These are phyloP conservation scores for Tubosaeta sp. DNA, from an alignment of 768 basidiomycete genomes.

Conservation along the genomic window DNA sequence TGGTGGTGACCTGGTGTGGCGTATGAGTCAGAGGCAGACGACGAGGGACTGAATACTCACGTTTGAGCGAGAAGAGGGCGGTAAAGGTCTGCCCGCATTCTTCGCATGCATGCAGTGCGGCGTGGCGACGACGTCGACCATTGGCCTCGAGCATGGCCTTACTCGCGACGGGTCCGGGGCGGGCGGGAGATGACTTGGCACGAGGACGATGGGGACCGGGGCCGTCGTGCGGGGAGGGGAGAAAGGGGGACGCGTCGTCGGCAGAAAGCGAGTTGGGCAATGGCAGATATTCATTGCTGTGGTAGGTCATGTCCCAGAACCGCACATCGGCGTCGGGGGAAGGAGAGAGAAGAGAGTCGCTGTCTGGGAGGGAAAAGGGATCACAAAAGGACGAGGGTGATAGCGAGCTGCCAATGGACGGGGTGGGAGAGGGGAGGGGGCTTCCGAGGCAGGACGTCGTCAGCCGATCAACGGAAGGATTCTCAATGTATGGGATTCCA, in stretches of 20 bases:
- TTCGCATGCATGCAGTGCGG: slow-evolving; percentile 14
- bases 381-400: slow-evolving; percentile 20
- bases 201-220: slow-evolving; percentile 14
- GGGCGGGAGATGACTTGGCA: slow-evolving; percentile 12
- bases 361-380: slow-evolving; percentile 14
- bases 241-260: slow-evolving; percentile 1
- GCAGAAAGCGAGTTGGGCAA: background rate
- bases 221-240: background rate
- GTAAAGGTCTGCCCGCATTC: slow-evolving; percentile 27
- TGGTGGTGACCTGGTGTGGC: slow-evolving; percentile 24
- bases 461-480: slow-evolving; percentile 1
- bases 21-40: background rate
- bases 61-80: slow-evolving; percentile 30
- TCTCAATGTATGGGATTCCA: slow-evolving; percentile 16
- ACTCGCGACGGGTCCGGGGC: slow-evolving; percentile 23
- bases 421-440: slow-evolving; percentile 22
- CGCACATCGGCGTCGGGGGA: slow-evolving; percentile 15
- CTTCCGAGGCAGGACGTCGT: slow-evolving; percentile 11
- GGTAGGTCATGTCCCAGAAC: slow-evolving; percentile 4
- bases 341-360: slow-evolving; percentile 14
- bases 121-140: slow-evolving; percentile 28
- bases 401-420: slow-evolving; percentile 20
- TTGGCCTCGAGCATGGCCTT: slow-evolving; percentile 33
- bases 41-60: slow-evolving; percentile 12
- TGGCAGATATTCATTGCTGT: slow-evolving; percentile 9